phyloP scores from a whole-genome alignment of 106 monocot genomes.

The Ottelia alismoides region DNA sequence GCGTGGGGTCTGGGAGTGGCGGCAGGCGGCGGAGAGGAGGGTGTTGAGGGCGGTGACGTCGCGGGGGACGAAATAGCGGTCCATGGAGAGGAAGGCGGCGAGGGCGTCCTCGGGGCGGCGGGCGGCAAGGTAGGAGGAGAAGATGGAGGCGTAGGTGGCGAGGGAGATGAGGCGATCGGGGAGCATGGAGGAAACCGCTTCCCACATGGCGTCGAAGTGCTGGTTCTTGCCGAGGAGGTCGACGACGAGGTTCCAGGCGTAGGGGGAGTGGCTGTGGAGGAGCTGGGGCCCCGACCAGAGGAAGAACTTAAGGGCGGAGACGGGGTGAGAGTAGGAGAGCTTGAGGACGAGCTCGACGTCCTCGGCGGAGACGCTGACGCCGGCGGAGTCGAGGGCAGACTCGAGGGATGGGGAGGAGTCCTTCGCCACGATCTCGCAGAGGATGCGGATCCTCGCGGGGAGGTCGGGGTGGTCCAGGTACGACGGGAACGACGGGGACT shows the following conservation, averaged over 20 bases:
- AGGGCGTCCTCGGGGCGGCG: conserved; percentile 28
- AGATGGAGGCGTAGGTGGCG: conserved; percentile 79
- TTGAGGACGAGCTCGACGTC: conserved; percentile 69
- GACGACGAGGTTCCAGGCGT: conserved; percentile 81
- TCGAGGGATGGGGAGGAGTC: conserved; percentile 6
- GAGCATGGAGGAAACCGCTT: conserved; percentile 39
- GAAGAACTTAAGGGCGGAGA: conserved; percentile 48
- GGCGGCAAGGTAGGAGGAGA: conserved; percentile 41
- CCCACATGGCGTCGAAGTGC: conserved; percentile 70
- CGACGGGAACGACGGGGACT: conserved; percentile 27
- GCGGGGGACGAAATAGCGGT: conserved; percentile 23
- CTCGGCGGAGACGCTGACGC: conserved; percentile 12
- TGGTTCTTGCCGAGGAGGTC: conserved; percentile 83
- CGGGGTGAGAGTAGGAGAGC: conserved; percentile 61
- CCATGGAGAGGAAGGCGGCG: conserved; percentile 35
- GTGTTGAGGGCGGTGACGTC: conserved; percentile 56
- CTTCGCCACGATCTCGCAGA: conserved; percentile 41
- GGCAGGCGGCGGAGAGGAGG: conserved; percentile 60
- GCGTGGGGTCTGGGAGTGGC: conserved; percentile 16
- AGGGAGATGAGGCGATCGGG: conserved; percentile 38
- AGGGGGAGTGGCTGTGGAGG: conserved; percentile 36
- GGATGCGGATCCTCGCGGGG: conserved; percentile 17
- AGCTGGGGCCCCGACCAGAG: conserved; percentile 31
- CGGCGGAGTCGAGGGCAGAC: conserved; percentile 16
- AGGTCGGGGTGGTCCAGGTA: conserved; percentile 30